Evolutionary conservation across 805 yeast species (phyloP), one percentile per base, ranked within the genome.

Genomic region (Scheffersomyces amazonensis): DNA sequence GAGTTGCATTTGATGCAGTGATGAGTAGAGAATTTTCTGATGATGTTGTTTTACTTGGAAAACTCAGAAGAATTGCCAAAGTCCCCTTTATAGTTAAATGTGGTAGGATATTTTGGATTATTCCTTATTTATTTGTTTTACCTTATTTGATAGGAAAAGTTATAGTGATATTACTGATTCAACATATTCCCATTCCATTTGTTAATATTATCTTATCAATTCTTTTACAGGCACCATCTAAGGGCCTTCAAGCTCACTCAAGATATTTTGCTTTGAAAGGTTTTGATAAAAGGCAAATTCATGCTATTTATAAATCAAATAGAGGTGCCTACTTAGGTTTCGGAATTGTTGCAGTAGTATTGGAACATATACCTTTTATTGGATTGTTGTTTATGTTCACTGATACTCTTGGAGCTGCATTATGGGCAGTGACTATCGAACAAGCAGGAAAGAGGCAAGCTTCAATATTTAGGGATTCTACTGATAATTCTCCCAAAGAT

Each of bases 181-280:
- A 73, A 21, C 55, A 69, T 36, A 64, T 83, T 11, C 89, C 89
- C 0, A 29, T 80, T 5, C 89, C 89, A 0, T 25, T 80, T 5
- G 15, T 76, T 5, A 89, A 89, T 0, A 84, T 86, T 0, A n/a
- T 73, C 4, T 18, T 78, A 7, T 70, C 76, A 9, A 58, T 79
- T 11, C 37, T 75, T 2, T 39, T 78, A 5, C 75, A 71, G 37
- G 80, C 86, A 1, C 77, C 84, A 0, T 56, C 73, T 16, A 72
- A 73, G 24, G 87, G 82, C 0, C 61, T 67, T 38, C 60, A 63
- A 31, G 68, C 76, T 24, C 86, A 80, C 37, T 49, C 62, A 12
- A 62, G 87, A 30, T 83, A 81, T 53, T 81, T 76, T 48, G 69
- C 68, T 25, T 65, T 81, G 35, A 80, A 78, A 50, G 80, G 78